phyloP scores from a whole-genome alignment of 306 rosid genomes.

The Rosa lucieae region DNA sequence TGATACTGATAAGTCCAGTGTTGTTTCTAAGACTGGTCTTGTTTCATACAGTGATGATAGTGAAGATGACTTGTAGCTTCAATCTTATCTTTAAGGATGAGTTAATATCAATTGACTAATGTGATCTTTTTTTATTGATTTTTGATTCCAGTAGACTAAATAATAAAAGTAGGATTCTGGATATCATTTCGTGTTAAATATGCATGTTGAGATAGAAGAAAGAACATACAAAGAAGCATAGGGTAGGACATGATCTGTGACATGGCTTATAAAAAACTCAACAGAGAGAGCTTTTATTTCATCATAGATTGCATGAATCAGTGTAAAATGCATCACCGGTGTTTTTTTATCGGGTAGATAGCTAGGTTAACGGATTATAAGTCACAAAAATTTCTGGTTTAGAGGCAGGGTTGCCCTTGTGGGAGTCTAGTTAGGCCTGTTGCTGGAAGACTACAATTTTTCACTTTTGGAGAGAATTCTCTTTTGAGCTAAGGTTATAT shows the following conservation, averaged over 20 bases:
- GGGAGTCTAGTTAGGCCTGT: not conserved
- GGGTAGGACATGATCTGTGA: constrained; percentile 4
- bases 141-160: not conserved
- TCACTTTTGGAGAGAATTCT: not conserved
- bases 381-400: not conserved
- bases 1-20: constrained; percentile 33
- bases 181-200: not conserved
- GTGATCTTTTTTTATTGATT: not conserved
- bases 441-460: no score
- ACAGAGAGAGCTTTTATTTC: not conserved
- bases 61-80: constrained; percentile 55
- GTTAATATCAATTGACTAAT: not conserved
- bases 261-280: not conserved
- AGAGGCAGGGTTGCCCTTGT: not conserved
- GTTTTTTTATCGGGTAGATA: not conserved
- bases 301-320: not conserved
- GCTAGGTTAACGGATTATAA: not conserved
- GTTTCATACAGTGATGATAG: constrained; percentile 91
- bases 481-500: not conserved
- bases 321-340: not conserved
- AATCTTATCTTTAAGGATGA: not conserved
- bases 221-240: not conserved
- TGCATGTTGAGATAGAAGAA: not conserved
- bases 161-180: not conserved
- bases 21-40: constrained; percentile 44